Conservation (phyloP, 345 rosid genomes). For the Trapa bicornis region DNA sequence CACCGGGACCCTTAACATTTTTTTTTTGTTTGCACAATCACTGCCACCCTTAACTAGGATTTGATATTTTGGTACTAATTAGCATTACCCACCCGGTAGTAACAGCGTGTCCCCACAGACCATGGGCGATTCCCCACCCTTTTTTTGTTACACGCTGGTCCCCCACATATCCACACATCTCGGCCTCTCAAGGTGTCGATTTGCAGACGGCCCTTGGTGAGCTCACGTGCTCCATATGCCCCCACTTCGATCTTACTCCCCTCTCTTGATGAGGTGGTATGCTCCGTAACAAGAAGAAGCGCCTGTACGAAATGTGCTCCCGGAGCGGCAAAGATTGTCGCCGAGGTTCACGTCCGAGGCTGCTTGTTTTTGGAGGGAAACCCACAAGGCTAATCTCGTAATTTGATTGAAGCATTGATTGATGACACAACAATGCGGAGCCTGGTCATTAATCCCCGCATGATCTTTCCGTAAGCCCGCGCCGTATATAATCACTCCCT, state of each 20-base stretch:
- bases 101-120: slow-evolving; percentile 10
- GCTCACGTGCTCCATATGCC: slow-evolving; percentile 9
- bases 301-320: too few species aligned
- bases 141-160: slow-evolving; percentile 26
- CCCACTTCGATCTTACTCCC: not conserved
- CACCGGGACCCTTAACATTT: too few species aligned
- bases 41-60: too few species aligned
- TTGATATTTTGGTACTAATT: slow-evolving; percentile 16
- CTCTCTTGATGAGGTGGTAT: too few species aligned
- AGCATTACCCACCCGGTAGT: slow-evolving; percentile 29
- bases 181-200: not conserved
- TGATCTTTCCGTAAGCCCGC: not conserved
- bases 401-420: slow-evolving; percentile 1
- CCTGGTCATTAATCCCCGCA: not conserved
- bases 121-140: slow-evolving; percentile 9
- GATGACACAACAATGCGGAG: slow-evolving; percentile 2
- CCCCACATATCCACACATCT: slow-evolving; percentile 34
- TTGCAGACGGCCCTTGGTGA: not conserved
- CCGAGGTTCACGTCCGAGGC: too few species aligned
- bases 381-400: slow-evolving; percentile 1
- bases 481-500: slow-evolving; percentile 2
- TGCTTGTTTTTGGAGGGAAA: too few species aligned
- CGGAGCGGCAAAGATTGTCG: too few species aligned
- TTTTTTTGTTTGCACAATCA: too few species aligned
- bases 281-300: too few species aligned